These are phyloP conservation scores for Colletotrichum lupini DNA, from an alignment of 2,329 filamentous ascomycete species.

Conservation along the genomic window DNA sequence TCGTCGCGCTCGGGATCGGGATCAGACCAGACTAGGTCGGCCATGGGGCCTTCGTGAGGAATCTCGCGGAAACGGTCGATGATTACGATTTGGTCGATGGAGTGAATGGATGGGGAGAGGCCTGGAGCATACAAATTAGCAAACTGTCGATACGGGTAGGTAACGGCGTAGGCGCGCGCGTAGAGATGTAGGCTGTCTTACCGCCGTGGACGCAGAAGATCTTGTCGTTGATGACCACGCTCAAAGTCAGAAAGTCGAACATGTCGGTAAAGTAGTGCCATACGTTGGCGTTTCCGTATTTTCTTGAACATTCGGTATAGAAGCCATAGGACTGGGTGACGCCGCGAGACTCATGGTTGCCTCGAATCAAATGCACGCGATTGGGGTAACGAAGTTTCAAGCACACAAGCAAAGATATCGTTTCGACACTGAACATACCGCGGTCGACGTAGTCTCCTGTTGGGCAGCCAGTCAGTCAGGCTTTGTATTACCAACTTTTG, in stretches of 20 bases:
- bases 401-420: constrained; percentile 96
- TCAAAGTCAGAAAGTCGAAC: constrained; percentile 98
- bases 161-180: no score
- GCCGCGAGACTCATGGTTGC: constrained; percentile 97
- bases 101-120: constrained; percentile 91
- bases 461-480: background rate
- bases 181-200: constrained; percentile 41
- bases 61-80: constrained; percentile 99
- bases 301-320: constrained; percentile 97
- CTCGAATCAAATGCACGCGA: constrained; percentile 94
- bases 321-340: constrained; percentile 99
- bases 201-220: constrained; percentile 99
- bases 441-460: constrained; percentile 97
- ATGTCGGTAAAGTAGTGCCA: constrained; percentile 99
- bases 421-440: constrained; percentile 98
- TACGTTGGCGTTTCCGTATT: constrained; percentile 98
- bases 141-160: background rate
- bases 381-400: constrained; percentile 96
- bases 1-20: constrained; percentile 98
- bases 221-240: constrained; percentile 97
- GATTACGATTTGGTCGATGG: constrained; percentile 99
- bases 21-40: constrained; percentile 98
- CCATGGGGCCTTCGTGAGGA: constrained; percentile 98
- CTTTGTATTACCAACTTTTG: background rate
- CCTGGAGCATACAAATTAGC: constrained; percentile 55